Conservation (phyloP, 225 moss, liverwort and hornwort genomes). For the Thuidium tamariscinum region DNA sequence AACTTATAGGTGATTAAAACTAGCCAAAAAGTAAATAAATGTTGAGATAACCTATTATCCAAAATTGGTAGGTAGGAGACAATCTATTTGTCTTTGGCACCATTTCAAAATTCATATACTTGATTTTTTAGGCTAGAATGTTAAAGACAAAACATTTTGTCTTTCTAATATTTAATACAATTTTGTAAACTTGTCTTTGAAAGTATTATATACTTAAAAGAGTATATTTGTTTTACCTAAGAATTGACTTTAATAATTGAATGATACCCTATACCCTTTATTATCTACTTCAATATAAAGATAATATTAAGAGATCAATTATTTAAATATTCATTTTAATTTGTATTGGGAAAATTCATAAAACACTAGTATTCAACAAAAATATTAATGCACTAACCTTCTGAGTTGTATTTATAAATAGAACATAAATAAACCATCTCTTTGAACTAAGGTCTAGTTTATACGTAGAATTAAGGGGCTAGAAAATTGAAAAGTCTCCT, state of each 20-base stretch:
- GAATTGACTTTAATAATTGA: background rate
- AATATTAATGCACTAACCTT: background rate
- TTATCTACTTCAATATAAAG: background rate
- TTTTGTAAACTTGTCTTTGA: background rate
- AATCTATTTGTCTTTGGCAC: background rate
- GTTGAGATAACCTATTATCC: background rate
- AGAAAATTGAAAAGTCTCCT: background rate
- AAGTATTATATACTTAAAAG: background rate
- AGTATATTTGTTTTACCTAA: background rate
- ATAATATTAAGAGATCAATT: background rate
- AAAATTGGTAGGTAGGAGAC: background rate
- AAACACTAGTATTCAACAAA: background rate
- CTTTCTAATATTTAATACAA: fast-evolving
- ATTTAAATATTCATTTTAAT: background rate
- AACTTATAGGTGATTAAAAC: fast-evolving
- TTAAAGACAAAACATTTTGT: background rate
- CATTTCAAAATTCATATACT: background rate
- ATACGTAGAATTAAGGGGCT: background rate
- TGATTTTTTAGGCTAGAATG: background rate
- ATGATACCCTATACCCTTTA: background rate
- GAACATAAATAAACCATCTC: background rate
- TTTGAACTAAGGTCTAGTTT: fast-evolving
- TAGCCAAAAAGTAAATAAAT: background rate
- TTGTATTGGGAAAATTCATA: background rate
- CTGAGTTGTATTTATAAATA: background rate